Evolutionary conservation across 2,329 filamentous ascomycete genomes (phyloP).

Genomic region (Penicillium sp.): DNA sequence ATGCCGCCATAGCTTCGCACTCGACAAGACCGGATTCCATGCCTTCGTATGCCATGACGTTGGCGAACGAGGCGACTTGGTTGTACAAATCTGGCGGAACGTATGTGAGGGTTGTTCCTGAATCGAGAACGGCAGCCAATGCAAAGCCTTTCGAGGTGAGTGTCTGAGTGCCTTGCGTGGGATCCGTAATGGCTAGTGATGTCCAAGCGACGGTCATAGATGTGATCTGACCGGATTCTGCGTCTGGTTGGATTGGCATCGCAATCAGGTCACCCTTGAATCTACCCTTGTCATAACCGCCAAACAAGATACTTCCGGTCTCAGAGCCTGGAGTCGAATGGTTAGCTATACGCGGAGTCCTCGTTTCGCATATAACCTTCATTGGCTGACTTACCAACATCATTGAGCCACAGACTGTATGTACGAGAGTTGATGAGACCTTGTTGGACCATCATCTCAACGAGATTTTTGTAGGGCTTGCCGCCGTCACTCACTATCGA

Average conservation of each 20-base stretch:
- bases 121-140: constrained; percentile 7
- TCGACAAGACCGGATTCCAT: background rate
- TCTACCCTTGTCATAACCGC: constrained; percentile 9
- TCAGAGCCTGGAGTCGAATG: background rate
- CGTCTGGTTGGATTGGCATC: constrained; percentile 7
- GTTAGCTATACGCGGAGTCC: background rate
- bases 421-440: constrained; percentile 10
- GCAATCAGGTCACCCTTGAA: constrained; percentile 7
- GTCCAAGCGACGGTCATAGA: constrained; percentile 11
- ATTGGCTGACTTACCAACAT: background rate
- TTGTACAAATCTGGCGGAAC: constrained; percentile 2
- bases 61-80: constrained; percentile 9
- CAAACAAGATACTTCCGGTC: constrained; percentile 4
- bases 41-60: background rate
- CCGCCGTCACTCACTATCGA: background rate
- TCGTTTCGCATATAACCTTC: background rate
- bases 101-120: constrained; percentile 9
- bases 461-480: constrained; percentile 3
- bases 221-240: constrained; percentile 6
- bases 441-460: constrained; percentile 2
- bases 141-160: background rate
- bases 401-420: constrained; percentile 10
- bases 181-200: constrained; percentile 1
- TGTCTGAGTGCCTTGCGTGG: background rate
- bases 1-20: background rate